Conservation (phyloP, 164 flowering plant species). For the Warburgia ugandensis region DNA sequence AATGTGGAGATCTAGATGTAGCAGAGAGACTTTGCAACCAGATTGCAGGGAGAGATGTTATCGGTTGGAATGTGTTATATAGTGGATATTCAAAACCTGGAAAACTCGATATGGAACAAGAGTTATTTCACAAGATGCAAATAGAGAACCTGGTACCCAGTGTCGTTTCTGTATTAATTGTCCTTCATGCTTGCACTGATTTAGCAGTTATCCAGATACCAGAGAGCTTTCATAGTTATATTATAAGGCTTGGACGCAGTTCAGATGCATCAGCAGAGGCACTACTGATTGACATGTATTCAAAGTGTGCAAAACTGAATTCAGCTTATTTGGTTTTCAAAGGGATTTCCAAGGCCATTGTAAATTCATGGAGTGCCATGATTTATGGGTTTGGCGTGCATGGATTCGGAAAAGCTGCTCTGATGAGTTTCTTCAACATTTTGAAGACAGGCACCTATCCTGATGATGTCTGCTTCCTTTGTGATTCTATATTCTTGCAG, state of each 20-base stretch:
- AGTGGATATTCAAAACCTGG: conserved; percentile 10
- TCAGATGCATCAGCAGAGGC: conserved; percentile 7
- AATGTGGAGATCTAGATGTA: conserved; percentile 23
- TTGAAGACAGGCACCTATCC: conserved; percentile 15
- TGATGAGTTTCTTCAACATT: conserved; percentile 18
- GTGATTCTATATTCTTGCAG: conserved; percentile 10
- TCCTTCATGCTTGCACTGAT: conserved; percentile 17
- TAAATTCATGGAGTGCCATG: conserved; percentile 15
- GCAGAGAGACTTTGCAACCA: conserved; percentile 7
- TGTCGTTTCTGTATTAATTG: conserved; percentile 9
- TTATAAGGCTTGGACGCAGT: conserved; percentile 7
- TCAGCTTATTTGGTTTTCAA: conserved; percentile 6
- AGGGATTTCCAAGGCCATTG: conserved; percentile 3
- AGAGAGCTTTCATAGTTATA: conserved; percentile 9
- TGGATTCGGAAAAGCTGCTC: conserved; percentile 11
- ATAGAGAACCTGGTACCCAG: background rate
- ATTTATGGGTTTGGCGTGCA: conserved; percentile 17
- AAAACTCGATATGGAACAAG: conserved; percentile 7
- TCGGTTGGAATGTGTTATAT: conserved; percentile 15
- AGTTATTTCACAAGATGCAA: conserved; percentile 9
- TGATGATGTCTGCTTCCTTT: conserved; percentile 13
- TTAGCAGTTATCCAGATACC: conserved; percentile 3
- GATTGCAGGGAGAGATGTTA: conserved; percentile 12
- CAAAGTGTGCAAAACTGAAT: conserved; percentile 14
- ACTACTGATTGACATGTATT: conserved; percentile 20